Percentiles rank a stretch among this genome's conserved stretches.
phyloP scores from a whole-genome alignment of 345 rosid genomes.

The Mallotus nudiflorus region DNA sequence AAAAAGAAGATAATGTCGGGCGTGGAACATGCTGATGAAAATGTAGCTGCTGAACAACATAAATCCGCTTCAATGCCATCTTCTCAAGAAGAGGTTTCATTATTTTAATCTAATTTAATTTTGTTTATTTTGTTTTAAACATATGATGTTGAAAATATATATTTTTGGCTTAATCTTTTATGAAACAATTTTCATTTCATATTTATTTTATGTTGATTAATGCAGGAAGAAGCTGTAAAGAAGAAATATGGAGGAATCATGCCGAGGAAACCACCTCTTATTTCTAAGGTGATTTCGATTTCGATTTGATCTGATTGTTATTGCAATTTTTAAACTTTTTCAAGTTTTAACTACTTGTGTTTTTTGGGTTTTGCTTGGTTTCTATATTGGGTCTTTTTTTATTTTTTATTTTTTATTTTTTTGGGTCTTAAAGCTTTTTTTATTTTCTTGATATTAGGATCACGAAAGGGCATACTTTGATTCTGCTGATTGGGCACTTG shows the following conservation, averaged over 20 bases:
- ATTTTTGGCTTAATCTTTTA: no score
- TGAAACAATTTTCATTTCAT: no score
- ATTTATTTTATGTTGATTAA: neutral
- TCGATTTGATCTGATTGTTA: no score
- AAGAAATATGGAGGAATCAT: slow-evolving; percentile 92
- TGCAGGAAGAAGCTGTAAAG: slow-evolving; percentile 73
- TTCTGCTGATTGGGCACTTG: slow-evolving; percentile 99
- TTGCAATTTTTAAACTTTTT: no score
- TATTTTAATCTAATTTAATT: neutral
- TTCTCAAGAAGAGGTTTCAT: slow-evolving; percentile 61
- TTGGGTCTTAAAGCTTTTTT: slow-evolving; percentile 6
- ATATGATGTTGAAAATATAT: neutral
- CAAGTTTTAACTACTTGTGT: no score
- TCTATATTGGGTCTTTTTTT: neutral
- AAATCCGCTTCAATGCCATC: slow-evolving; percentile 49
- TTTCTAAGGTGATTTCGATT: slow-evolving; percentile 72
- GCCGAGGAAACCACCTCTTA: slow-evolving; percentile 99
- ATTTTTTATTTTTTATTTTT: neutral
- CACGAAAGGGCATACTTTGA: slow-evolving; percentile 97
- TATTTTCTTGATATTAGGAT: slow-evolving; percentile 53
- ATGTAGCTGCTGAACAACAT: slow-evolving; percentile 34
- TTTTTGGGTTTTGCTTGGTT: neutral
- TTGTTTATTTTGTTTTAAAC: neutral
- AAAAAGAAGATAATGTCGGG: slow-evolving; percentile 35
- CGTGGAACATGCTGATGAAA: slow-evolving; percentile 53